phyloP scores from a whole-genome alignment of 1,139 yeast genomes.

The Spencermartinsiella ligniputridi region DNA sequence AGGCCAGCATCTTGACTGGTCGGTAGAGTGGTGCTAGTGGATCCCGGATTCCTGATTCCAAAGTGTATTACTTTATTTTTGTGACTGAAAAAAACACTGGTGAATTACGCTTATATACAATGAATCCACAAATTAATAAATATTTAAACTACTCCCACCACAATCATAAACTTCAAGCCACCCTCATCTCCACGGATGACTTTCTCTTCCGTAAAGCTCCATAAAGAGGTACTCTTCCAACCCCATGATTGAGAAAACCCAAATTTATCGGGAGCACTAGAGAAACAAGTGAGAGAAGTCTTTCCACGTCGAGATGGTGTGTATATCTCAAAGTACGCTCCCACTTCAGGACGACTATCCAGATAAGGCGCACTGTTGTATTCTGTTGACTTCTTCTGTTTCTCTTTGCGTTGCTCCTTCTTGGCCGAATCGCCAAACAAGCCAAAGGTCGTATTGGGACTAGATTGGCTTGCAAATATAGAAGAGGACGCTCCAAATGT shows the following conservation, averaged over 20 bases:
- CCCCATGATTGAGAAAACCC: slow-evolving; percentile 55
- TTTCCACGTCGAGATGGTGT: slow-evolving; percentile 46
- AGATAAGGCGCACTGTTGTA: slow-evolving; percentile 14
- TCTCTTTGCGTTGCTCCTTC: neutral
- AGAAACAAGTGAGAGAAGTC: slow-evolving; percentile 45
- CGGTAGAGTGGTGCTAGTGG: slow-evolving; percentile 58
- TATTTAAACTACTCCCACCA: slow-evolving; percentile 40
- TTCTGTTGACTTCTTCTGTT: neutral
- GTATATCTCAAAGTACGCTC: slow-evolving; percentile 48
- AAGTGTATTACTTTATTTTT: slow-evolving; percentile 2
- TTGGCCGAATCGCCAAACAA: neutral
- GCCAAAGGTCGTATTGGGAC: neutral
- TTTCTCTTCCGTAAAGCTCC: slow-evolving; percentile 43
- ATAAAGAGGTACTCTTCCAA: slow-evolving; percentile 48
- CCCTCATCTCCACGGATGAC: slow-evolving; percentile 30
- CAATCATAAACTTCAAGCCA: slow-evolving; percentile 45
- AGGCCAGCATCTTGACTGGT: slow-evolving; percentile 70
- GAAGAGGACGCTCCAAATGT: neutral
- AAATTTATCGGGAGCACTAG: slow-evolving; percentile 48
- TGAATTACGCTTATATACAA: neutral
- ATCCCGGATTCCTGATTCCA: no score
- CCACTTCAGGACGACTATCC: slow-evolving; percentile 42
- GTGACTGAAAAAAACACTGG: neutral
- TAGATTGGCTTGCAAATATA: neutral
- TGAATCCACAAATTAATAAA: neutral